Evolutionary conservation across 257 asterid genomes (phyloP).

Genomic region (Verbena officinalis): DNA sequence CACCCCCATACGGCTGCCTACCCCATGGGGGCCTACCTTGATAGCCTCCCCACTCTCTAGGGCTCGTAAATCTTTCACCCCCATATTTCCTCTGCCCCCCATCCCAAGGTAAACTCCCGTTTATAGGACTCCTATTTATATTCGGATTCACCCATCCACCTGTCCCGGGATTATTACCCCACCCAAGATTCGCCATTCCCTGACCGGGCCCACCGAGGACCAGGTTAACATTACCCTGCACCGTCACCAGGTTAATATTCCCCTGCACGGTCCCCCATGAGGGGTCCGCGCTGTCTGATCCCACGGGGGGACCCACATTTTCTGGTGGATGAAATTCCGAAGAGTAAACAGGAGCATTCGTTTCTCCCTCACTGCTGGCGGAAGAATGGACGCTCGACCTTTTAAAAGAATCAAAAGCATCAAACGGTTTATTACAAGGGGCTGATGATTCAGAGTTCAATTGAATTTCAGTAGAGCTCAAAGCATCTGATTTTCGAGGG

Average conservation of each 20-base stretch:
- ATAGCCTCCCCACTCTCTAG: slow-evolving; percentile 69
- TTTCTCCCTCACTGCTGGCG: slow-evolving; percentile 83
- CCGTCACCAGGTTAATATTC: slow-evolving; percentile 65
- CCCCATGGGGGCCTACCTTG: slow-evolving; percentile 77
- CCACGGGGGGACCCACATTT: slow-evolving; percentile 37
- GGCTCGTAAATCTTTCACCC: slow-evolving; percentile 66
- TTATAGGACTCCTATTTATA: slow-evolving; percentile 47
- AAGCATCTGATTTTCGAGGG: slow-evolving; percentile 44
- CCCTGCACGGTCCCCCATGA: slow-evolving; percentile 69
- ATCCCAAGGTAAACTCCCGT: slow-evolving; percentile 63
- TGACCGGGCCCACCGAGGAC: slow-evolving; percentile 70
- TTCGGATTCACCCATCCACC: slow-evolving; percentile 65
- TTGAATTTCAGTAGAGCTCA: slow-evolving; percentile 50
- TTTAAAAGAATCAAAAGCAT: slow-evolving; percentile 50
- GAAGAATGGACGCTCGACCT: slow-evolving; percentile 69
- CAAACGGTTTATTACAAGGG: slow-evolving; percentile 31
- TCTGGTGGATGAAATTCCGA: slow-evolving; percentile 54
- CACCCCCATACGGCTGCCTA: slow-evolving; percentile 61
- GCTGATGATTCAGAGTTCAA: slow-evolving; percentile 31
- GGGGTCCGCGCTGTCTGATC: slow-evolving; percentile 49
- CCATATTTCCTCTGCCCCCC: slow-evolving; percentile 60
- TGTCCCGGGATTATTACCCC: slow-evolving; percentile 50
- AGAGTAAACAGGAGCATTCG: slow-evolving; percentile 46
- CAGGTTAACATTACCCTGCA: slow-evolving; percentile 72
- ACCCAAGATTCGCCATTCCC: slow-evolving; percentile 55